These are phyloP conservation scores for Diaporthe vexans DNA, from an alignment of 2,329 filamentous ascomycete species.

Conservation along the genomic window DNA sequence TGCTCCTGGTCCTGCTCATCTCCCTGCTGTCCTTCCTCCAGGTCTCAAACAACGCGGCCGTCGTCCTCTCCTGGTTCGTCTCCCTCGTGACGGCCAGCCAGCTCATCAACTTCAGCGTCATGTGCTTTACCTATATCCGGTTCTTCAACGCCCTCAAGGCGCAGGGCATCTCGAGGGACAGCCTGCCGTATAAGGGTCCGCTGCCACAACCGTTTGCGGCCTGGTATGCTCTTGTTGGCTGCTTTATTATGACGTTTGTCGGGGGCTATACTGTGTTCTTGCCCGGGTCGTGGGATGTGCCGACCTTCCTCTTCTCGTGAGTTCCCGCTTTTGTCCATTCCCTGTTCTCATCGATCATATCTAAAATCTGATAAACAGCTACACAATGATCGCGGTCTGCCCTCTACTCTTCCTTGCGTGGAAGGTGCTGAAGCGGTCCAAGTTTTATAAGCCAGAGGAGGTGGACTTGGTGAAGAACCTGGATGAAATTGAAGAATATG, in stretches of 20 bases:
- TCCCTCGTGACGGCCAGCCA: constrained; percentile 54
- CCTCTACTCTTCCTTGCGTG: constrained; percentile 72
- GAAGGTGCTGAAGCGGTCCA: constrained; percentile 76
- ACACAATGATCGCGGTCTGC: constrained; percentile 50
- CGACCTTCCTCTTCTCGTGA: constrained; percentile 52
- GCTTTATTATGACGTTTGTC: constrained; percentile 66
- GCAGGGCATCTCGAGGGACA: constrained; percentile 34
- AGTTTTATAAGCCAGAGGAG: constrained; percentile 66
- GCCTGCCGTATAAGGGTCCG: constrained; percentile 37
- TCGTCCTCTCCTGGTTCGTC: constrained; percentile 57
- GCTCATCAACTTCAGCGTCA: constrained; percentile 60
- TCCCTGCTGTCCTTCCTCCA: constrained; percentile 56
- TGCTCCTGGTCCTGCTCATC: constrained; percentile 51
- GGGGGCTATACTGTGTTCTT: constrained; percentile 67
- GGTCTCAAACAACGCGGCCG: constrained; percentile 53
- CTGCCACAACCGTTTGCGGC: constrained; percentile 60
- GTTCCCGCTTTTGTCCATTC: constrained; percentile 27
- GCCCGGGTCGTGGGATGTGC: constrained; percentile 49
- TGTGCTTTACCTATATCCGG: constrained; percentile 60
- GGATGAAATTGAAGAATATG: constrained; percentile 68
- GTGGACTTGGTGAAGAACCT: constrained; percentile 74
- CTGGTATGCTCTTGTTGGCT: constrained; percentile 62
- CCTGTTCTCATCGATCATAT: background rate
- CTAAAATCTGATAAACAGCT: constrained; percentile 42
- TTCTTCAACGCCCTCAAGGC: constrained; percentile 48